Evolutionary conservation across 192 early-diverging fungal genomes (phyloP), one percentile per base, ranked within the genome.

Genomic region (Coemansia sp.): DNA sequence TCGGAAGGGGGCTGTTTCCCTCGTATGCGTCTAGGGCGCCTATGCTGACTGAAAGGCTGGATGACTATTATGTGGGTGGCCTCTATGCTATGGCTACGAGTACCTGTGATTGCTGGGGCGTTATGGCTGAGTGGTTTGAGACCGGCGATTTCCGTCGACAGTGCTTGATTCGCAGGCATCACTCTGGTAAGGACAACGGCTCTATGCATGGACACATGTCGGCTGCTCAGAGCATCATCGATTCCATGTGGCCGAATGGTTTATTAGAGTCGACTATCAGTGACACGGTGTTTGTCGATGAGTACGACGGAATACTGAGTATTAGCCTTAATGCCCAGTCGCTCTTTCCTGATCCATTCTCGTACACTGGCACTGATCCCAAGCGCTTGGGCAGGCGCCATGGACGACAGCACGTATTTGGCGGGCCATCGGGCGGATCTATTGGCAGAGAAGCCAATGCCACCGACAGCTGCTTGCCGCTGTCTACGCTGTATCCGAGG

Each of bases 51-150:
- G 91, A 93, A 66, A 76, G 91, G 13, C 67, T 91, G 33, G 83
- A 88, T 43, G 70, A 83, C 20, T 94, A 95, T 50, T 85, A 87
- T 64, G 74, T 85, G 43, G 93, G 94, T 20, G 94, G 91, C 4
- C 40, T 84, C 33, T 69, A 58, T 40, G 63, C 67, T 4, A 80
- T 77, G 77, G 69, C 74, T 10, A 62, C 73, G 9, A 16, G 53
- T 5, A 83, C 74, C 14, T 59, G 37, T 23, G 60, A 66, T 3
- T 83, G 71, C 65, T 85, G 81, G 74, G 48, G 59, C 40, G 14
- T 57, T 24, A 48, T 77, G 37, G 63, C 75, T 48, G 68, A 66
- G 36, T 78, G 74, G 72, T 74, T 70, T 26, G 69, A 60, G 45
- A 68, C 23, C 35, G 85, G 87, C 21, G 53, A 70, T 53, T 73